Evolutionary conservation across 192 early-diverging fungal genomes (phyloP).

Genomic region (Mortierella antarctica): DNA sequence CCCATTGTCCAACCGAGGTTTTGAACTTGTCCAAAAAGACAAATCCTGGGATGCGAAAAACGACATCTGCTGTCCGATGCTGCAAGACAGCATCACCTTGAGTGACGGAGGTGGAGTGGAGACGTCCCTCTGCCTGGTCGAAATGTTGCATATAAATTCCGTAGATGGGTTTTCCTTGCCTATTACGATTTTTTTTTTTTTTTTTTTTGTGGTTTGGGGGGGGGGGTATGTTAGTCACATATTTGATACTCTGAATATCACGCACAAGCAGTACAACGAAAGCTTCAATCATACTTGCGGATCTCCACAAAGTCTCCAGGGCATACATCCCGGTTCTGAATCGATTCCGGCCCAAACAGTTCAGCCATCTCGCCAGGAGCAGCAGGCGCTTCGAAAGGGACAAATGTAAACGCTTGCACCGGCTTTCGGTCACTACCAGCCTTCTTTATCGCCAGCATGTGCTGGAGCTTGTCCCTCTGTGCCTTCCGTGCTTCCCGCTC

Average conservation of each 20-base stretch:
- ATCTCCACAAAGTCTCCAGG: conserved; percentile 50
- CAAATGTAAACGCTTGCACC: background rate
- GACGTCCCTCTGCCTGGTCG: conserved; percentile 36
- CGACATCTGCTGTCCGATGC: conserved; percentile 57
- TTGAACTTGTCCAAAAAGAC: conserved; percentile 6
- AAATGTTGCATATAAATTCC: conserved; percentile 28
- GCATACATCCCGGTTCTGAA: conserved; percentile 32
- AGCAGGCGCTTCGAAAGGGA: background rate
- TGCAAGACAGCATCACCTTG: conserved; percentile 19
- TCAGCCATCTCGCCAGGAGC: conserved; percentile 15
- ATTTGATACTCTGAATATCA: background rate
- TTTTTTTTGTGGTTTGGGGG: background rate
- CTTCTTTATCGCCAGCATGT: background rate
- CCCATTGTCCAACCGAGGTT: conserved; percentile 13
- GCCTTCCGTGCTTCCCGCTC: conserved; percentile 1
- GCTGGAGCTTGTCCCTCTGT: background rate
- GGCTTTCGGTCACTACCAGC: conserved; percentile 1
- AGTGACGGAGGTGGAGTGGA: conserved; percentile 23
- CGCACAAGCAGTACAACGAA: background rate
- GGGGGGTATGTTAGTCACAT: background rate
- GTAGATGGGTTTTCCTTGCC: conserved; percentile 5
- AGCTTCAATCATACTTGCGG: conserved; percentile 11
- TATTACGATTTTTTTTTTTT: background rate
- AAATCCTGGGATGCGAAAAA: conserved; percentile 58
- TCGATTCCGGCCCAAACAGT: conserved; percentile 23